These are phyloP conservation scores for Stachybotrys elegans DNA, from an alignment of 2,329 filamentous ascomycete species.

Conservation along the genomic window DNA sequence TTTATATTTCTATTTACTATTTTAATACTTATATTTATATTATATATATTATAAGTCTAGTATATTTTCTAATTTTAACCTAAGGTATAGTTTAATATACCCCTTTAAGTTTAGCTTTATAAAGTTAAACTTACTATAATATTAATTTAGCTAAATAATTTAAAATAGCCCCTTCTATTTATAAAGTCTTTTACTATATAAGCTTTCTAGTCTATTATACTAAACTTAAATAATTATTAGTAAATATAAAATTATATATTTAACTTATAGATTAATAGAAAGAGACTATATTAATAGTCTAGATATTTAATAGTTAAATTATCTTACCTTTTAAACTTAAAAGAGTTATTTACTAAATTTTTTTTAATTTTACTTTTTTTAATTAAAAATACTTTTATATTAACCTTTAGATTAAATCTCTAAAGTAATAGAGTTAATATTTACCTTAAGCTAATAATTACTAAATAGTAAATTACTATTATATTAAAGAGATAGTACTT, in stretches of 20 bases:
- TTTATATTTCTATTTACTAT: neutral
- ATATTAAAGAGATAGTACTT: neutral
- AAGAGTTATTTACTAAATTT: slow-evolving; percentile 1
- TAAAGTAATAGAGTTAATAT: neutral
- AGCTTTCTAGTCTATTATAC: neutral
- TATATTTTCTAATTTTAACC: neutral
- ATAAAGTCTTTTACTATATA: neutral
- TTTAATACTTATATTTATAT: neutral
- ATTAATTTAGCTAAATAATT: too few species aligned
- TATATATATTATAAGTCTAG: neutral
- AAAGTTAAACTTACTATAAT: neutral
- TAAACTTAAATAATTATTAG: neutral
- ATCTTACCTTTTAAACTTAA: neutral
- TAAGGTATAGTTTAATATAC: neutral
- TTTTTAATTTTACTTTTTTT: neutral
- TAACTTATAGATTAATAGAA: neutral
- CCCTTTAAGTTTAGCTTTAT: too few species aligned
- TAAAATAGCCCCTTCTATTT: neutral
- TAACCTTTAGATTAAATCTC: too few species aligned
- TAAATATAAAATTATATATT: neutral
- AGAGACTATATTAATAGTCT: neutral
- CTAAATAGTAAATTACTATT: neutral
- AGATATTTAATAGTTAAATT: neutral
- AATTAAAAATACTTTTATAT: neutral
- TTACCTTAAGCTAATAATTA: slow-evolving; percentile 1